Base-by-base conservation (phyloP, 768 basidiomycete species). In the Leucocoprinus leucothites region DNA sequence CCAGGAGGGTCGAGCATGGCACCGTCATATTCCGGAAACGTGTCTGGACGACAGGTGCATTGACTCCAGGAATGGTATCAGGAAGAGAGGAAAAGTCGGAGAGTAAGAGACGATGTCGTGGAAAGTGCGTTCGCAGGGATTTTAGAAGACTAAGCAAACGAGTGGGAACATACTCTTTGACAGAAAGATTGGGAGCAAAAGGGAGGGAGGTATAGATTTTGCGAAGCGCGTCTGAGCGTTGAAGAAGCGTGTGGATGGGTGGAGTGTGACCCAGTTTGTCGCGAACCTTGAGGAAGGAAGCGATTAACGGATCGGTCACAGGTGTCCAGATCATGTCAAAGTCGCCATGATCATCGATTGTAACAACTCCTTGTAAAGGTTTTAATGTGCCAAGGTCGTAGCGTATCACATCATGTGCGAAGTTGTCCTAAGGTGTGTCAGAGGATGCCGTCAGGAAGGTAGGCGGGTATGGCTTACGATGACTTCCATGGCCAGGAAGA, bases 21-120 rank as follows among this genome's bases (percentile, higher is more conserved):
- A 98, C 87, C 64, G 91, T 94, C 45, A 81, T 80, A 57, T 88
- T 89, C 43, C 82, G 84, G 66, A 89, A 87, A 49, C 93, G 83
- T 22, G 97, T 98, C 72, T 99, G 97, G 21, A 98, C 97, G 21
- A 98, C 97, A 9, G 97, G 97, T 3, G 89, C 91, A 57, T 79
- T 79, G 60, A 77, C 63, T 1, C 92, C 93, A 1, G 82, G 79
- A 9, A 98, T 85, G 0, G 92, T 78, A 58, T 98, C 91, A 0
- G 94, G 94, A 14, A 99, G 72, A 8, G 84, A 81, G 38, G 86
- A 87, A 65, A 99, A 99, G 73, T 99, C 97, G 41, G 93, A 89
- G 46, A 98, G 81, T 46, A 99, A 82, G 26, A 98, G 81, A n/a
- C 94, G 86, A 70, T 98, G 96, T 3, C 86, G 82, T 6, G 97